phyloP scores from a whole-genome alignment of 2,329 filamentous ascomycete genomes.

The Sclerotiophoma versabilis region DNA sequence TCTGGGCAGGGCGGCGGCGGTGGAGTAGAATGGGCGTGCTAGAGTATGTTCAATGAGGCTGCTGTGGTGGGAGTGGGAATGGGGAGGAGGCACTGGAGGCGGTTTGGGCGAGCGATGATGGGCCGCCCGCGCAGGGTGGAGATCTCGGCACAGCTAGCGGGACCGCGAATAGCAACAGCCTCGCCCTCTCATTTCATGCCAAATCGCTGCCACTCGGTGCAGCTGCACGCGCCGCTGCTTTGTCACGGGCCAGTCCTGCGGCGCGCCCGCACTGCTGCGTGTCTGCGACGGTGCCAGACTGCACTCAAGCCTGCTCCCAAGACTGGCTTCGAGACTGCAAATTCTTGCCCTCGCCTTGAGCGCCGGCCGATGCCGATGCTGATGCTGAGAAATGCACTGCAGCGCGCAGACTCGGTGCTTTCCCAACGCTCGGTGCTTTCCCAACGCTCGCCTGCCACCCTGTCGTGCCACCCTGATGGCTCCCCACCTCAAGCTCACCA shows the following conservation, averaged over 20 bases:
- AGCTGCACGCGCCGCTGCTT: neutral
- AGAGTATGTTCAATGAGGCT: slow-evolving; percentile 21
- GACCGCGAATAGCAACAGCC: slow-evolving; percentile 17
- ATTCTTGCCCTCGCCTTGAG: neutral
- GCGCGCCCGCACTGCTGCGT: neutral
- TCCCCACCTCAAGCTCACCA: neutral
- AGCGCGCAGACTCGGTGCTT: neutral
- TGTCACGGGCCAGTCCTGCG: neutral
- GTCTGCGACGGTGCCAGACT: neutral
- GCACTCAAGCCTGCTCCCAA: neutral
- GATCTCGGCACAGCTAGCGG: slow-evolving; percentile 14
- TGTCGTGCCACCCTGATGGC: slow-evolving; percentile 13
- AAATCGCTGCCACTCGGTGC: slow-evolving; percentile 7
- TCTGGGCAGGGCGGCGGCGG: slow-evolving; percentile 2
- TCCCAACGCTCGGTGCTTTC: slow-evolving; percentile 1
- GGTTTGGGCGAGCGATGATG: slow-evolving; percentile 13
- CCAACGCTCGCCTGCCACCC: slow-evolving; percentile 13
- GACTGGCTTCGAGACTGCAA: slow-evolving; percentile 1
- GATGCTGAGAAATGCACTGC: slow-evolving; percentile 18
- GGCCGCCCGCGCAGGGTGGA: slow-evolving; percentile 2
- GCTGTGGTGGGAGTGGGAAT: slow-evolving; percentile 18
- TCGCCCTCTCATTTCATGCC: slow-evolving; percentile 16
- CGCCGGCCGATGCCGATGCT: slow-evolving; percentile 7
- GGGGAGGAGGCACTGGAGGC: slow-evolving; percentile 9
- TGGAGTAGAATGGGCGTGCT: slow-evolving; percentile 14